These are phyloP conservation scores for Plasmodium gonderi DNA, from an alignment of 169 alveolate genomes.

Conservation along the genomic window DNA sequence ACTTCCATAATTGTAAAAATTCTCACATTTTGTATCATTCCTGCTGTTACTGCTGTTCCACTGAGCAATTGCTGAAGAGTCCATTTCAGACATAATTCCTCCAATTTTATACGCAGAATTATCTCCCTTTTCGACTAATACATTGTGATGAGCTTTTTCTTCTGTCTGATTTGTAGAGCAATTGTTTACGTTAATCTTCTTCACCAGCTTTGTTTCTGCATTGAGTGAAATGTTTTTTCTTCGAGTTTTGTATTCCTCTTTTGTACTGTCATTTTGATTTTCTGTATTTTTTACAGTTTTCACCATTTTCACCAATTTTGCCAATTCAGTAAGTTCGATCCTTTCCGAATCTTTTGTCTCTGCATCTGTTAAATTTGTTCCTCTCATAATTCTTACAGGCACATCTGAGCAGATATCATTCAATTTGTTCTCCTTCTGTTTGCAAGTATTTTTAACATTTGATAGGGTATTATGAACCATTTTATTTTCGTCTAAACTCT, in stretches of 20 bases:
- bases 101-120: neutral
- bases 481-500: neutral
- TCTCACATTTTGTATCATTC: neutral
- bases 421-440: neutral
- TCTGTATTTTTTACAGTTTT: neutral
- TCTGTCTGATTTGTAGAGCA: neutral
- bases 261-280: neutral
- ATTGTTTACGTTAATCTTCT: neutral
- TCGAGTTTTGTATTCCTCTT: neutral
- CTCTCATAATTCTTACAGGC: too few relatives aligned
- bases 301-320: neutral
- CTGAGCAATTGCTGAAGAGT: neutral
- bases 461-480: neutral
- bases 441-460: neutral
- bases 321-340: neutral
- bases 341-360: too few relatives aligned
- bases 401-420: neutral
- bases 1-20: neutral
- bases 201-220: conserved; percentile 7
- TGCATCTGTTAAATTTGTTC: neutral
- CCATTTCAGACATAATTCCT: neutral
- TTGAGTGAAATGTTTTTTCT: neutral
- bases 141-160: neutral
- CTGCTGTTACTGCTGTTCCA: neutral
- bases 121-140: neutral